These are phyloP conservation scores for Corrigiola litoralis DNA, from an alignment of 179 eudicot species.

Conservation along the genomic window DNA sequence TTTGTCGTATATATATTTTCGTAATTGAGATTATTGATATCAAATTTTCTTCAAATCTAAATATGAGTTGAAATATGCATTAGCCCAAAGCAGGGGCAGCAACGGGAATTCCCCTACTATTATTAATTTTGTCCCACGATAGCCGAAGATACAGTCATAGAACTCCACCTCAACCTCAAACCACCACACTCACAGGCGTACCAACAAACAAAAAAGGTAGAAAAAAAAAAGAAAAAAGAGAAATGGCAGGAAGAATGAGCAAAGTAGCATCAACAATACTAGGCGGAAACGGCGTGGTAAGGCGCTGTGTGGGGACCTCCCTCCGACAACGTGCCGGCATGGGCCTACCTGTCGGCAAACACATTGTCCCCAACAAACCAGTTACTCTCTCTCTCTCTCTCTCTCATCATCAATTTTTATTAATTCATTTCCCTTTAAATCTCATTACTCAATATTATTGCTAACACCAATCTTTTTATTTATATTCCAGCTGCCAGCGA, in stretches of 20 bases:
- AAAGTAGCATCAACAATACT: constrained; percentile 59
- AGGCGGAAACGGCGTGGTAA: constrained; percentile 68
- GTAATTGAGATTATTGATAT: too few species aligned
- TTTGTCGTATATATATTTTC: too few species aligned
- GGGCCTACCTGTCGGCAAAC: constrained; percentile 96
- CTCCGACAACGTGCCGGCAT: constrained; percentile 82
- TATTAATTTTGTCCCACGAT: too few species aligned
- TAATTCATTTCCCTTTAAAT: not conserved
- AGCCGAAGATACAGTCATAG: too few species aligned
- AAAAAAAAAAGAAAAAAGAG: not conserved
- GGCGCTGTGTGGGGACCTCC: constrained; percentile 53
- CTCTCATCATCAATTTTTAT: not conserved
- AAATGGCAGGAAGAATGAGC: constrained; percentile 73
- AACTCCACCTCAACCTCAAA: not conserved
- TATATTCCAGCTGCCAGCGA: constrained; percentile 47
- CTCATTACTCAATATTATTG: not conserved
- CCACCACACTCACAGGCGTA: not conserved
- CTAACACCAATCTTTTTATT: not conserved
- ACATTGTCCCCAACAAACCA: constrained; percentile 86
- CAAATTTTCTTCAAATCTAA: too few species aligned
- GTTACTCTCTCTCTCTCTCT: constrained; percentile 27
- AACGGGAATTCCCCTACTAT: too few species aligned
- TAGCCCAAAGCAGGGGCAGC: too few species aligned
- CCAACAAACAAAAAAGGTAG: too few species aligned
- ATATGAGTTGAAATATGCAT: too few species aligned